Conservation (phyloP, 2,329 filamentous ascomycete genomes). For the Penicillium oxalicum region DNA sequence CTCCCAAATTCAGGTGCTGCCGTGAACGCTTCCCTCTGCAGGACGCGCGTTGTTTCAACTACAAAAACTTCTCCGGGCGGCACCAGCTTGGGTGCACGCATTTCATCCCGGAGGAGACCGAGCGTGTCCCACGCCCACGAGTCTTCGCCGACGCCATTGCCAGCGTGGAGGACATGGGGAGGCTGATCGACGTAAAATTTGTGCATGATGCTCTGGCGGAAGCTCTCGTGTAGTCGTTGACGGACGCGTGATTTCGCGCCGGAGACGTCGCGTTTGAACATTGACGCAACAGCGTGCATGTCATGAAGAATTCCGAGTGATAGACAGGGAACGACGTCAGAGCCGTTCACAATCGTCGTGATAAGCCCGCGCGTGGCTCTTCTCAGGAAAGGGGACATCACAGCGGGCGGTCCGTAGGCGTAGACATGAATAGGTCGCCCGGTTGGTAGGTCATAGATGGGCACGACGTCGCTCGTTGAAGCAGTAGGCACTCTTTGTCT, state of each 20-base stretch:
- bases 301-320: slow-evolving; percentile 70
- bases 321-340: slow-evolving; percentile 67
- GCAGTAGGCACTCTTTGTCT: slow-evolving; percentile 14
- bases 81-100: slow-evolving; percentile 64
- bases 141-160: slow-evolving; percentile 53
- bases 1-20: slow-evolving; percentile 26
- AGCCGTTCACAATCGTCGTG: slow-evolving; percentile 66
- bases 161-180: slow-evolving; percentile 39
- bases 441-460: slow-evolving; percentile 52
- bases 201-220: slow-evolving; percentile 57
- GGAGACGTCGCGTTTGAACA: slow-evolving; percentile 66
- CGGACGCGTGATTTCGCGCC: slow-evolving; percentile 63
- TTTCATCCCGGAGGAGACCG: slow-evolving; percentile 59
- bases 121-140: slow-evolving; percentile 65
- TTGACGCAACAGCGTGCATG: slow-evolving; percentile 64
- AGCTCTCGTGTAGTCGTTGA: slow-evolving; percentile 58
- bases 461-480: slow-evolving; percentile 7
- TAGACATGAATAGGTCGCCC: slow-evolving; percentile 72
- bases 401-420: slow-evolving; percentile 68
- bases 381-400: slow-evolving; percentile 64
- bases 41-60: slow-evolving; percentile 61
- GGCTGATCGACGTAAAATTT: slow-evolving; percentile 53
- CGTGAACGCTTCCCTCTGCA: slow-evolving; percentile 61
- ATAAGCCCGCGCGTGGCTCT: slow-evolving; percentile 67
- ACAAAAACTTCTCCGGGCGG: slow-evolving; percentile 72